Conservation (phyloP, 2,329 filamentous ascomycete species). For the Fusarium newnesense region DNA sequence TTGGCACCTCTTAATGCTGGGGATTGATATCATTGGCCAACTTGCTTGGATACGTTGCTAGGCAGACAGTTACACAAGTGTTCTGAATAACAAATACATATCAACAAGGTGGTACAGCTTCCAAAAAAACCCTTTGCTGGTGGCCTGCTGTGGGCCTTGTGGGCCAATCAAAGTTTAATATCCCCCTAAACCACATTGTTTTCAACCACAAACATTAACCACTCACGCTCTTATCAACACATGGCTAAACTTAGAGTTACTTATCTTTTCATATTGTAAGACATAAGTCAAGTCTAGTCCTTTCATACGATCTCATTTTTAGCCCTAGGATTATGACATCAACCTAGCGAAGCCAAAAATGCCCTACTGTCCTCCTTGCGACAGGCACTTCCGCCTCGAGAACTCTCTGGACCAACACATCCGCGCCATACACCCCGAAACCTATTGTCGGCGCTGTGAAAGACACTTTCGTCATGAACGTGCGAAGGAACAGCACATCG, state of each 20-base stretch:
- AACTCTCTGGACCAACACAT: constrained; percentile 1
- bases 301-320: not conserved
- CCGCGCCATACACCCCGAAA: not conserved
- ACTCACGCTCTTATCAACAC: not conserved
- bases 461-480: not conserved
- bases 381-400: not conserved
- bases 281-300: too few species aligned
- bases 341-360: not conserved
- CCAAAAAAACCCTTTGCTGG: not conserved
- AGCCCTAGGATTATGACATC: not conserved
- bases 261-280: not conserved
- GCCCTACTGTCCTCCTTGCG: constrained; percentile 1
- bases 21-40: not conserved
- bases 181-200: not conserved
- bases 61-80: not conserved
- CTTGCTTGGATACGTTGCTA: not conserved
- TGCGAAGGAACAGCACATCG: constrained; percentile 6
- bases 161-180: not conserved
- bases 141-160: not conserved
- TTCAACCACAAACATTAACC: too few species aligned
- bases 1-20: not conserved
- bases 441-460: constrained; percentile 15
- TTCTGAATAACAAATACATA: not conserved
- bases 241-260: not conserved
- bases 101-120: not conserved